Conservation (phyloP, 768 basidiomycete genomes). For the Dacryopinax primogenitus region DNA sequence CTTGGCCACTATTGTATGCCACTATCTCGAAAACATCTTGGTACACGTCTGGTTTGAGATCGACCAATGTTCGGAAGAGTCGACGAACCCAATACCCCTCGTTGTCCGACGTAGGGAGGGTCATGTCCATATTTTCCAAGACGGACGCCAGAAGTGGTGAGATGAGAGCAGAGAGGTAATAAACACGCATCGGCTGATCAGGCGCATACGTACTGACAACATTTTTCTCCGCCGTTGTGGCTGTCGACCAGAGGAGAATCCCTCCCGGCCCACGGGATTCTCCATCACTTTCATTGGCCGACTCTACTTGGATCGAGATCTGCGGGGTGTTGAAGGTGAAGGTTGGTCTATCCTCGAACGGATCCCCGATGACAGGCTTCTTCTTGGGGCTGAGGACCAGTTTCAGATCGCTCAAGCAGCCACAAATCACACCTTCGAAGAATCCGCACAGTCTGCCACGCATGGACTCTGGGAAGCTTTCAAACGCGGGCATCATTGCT, state of each 20-base stretch:
- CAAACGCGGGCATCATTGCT: conserved; percentile 61
- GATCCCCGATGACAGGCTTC: not conserved
- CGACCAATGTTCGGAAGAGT: conserved; percentile 42
- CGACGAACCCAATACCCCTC: conserved; percentile 36
- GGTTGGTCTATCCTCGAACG: not conserved
- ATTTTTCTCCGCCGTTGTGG: conserved; percentile 12
- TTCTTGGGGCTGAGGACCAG: conserved; percentile 15
- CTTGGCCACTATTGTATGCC: conserved; percentile 48
- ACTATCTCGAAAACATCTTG: conserved; percentile 58
- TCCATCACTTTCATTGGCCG: conserved; percentile 21
- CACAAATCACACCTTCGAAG: conserved; percentile 51
- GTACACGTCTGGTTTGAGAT: conserved; percentile 52
- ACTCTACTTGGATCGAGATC: conserved; percentile 51
- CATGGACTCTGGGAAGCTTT: conserved; percentile 53
- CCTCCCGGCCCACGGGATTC: conserved; percentile 18
- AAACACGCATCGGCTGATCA: conserved; percentile 40
- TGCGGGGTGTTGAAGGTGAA: conserved; percentile 15
- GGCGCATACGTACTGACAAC: conserved; percentile 43
- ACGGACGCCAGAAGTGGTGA: conserved; percentile 51
- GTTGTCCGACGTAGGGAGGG: conserved; percentile 21
- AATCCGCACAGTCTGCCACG: conserved; percentile 49
- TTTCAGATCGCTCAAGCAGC: conserved; percentile 30
- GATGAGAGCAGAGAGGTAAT: conserved; percentile 49
- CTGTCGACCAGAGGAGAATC: conserved; percentile 20
- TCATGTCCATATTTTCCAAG: conserved; percentile 42